Evolutionary conservation across 345 rosid genomes (phyloP), one percentile per base, ranked within the genome.

Genomic region (Sisymbrium irio): DNA sequence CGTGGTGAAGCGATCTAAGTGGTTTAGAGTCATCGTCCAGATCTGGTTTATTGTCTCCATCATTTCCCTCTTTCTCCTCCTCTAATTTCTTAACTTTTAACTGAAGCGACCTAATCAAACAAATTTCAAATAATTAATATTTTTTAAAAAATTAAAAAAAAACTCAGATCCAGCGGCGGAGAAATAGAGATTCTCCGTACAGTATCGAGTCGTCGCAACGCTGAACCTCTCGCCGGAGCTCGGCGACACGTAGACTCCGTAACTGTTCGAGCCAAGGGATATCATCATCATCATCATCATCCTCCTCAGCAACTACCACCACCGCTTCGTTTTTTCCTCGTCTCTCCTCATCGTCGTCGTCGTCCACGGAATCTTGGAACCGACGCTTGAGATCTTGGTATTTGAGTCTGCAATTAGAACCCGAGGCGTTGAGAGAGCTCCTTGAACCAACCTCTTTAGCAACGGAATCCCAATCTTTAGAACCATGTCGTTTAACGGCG

Each of bases 401-500:
- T 62, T 87, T 88, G 17, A 79, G 86, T 44, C 76, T 59, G 74
- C 98, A 93, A 83, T 56, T 69, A 4, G 55, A 61, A 56, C 90
- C 75, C 40, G 90, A 74, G 63, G 86, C 71, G 50, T 82, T 61
- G 14, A 83, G 83, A 63, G 83, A 78, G 74, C 70, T 83, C 27
- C 70, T 81, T 36, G 90, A 67, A 40, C 67, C 85, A 53, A 93
- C 62, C 79, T 88, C 96, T 59, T 76, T 60, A 12, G 97, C 80
- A 37, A 89, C 83, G 50, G 87, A 82, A 4, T 85, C 94, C 97
- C 97, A 92, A 82, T 79, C 84, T 58, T 62, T 65, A 65, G 66
- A 76, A 58, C 95, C 95, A 50, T 92, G 91, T 30, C 96, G 94
- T 41, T 90, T 79, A 8, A 90, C 98, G 61, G 98, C 96, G 69